Conservation (phyloP, 306 rosid genomes). For the Astragalus glycyphyllos region DNA sequence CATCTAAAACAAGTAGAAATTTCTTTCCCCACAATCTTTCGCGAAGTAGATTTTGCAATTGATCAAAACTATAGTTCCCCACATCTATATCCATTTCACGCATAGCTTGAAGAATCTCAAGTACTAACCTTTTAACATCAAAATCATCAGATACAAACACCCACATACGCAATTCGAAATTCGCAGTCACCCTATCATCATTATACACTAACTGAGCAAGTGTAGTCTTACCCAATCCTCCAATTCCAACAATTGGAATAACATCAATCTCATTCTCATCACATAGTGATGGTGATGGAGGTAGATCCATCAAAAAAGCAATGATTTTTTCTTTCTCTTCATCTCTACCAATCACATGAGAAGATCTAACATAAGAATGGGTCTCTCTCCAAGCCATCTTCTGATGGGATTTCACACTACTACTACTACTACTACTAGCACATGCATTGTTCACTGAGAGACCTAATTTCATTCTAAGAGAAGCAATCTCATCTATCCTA, state of each 20-base stretch:
- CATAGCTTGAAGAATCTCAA: conserved; percentile 33
- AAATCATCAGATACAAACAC: conserved; percentile 37
- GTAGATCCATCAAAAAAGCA: background rate
- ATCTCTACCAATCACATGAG: conserved; percentile 43
- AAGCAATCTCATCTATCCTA: conserved; percentile 14
- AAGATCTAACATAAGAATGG: conserved; percentile 36
- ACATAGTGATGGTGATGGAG: background rate
- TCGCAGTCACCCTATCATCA: conserved; percentile 30
- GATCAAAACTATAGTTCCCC: conserved; percentile 19
- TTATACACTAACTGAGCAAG: conserved; percentile 36
- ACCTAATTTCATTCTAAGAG: conserved; percentile 37
- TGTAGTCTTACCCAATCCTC: conserved; percentile 39
- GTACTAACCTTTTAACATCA: conserved; percentile 34
- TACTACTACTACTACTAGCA: background rate
- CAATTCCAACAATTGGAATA: conserved; percentile 42
- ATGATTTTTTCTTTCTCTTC: conserved; percentile 35
- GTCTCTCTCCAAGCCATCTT: conserved; percentile 29
- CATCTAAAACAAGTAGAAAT: conserved; percentile 31
- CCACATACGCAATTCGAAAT: conserved; percentile 33
- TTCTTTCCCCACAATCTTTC: conserved; percentile 12
- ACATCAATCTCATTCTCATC: conserved; percentile 1
- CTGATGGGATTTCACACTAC: background rate
- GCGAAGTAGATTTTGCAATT: conserved; percentile 10
- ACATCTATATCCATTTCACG: conserved; percentile 14
- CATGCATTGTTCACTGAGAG: background rate